Evolutionary conservation across 345 rosid species (phyloP), one percentile per base, ranked within the genome.

Genomic region (Cardiospermum halicacabum): DNA sequence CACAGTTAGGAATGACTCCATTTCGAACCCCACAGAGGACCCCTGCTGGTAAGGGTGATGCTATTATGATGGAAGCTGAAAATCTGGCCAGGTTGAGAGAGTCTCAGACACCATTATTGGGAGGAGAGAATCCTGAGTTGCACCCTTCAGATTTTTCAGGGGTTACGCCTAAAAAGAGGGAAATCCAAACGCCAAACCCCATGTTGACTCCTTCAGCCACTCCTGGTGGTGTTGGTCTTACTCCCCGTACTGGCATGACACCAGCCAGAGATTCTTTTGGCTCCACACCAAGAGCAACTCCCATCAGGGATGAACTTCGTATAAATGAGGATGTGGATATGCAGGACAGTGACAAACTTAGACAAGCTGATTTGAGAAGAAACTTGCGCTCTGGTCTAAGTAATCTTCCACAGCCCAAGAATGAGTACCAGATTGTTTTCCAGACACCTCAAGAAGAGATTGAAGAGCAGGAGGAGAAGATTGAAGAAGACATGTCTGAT

Each of bases 81-180:
- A 95, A 95, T 56, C 76, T 95, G 71, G 97, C 96, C n/a, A 75
- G 99, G 50, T 56, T 95, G 80, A 84, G 99, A 71, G 96, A 95
- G 76, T 95, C 99, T 49, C 97, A 91, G 74, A 95, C 99, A 53
- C 97, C 99, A 67, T 77, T 95, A 62, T 71, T 95, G 25, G 99
- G 99, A 47, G 99, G 99, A 51, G 96, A 95, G 36, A 95, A 95
- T 71, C 99, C 99, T 51, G 98, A 95, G 64, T 77, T 95, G 82
- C 99, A 95, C 73, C 97, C 97, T 76, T 95, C 99, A 55, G 99
- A 95, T 74, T 95, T 95, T 71, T 87, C 99, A 0, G 99, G 99
- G 62, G 97, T 95, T 68, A 95, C 99, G 60, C 99, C 98, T 19
- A 91, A 76, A 81, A 95, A 77, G 68, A 85, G 70, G 64, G 96